A percentile compares a stretch with the other conserved stretches of the same genome.
phyloP scores from a whole-genome alignment of 2,329 filamentous ascomycete species.

The Aspergillus sp. region DNA sequence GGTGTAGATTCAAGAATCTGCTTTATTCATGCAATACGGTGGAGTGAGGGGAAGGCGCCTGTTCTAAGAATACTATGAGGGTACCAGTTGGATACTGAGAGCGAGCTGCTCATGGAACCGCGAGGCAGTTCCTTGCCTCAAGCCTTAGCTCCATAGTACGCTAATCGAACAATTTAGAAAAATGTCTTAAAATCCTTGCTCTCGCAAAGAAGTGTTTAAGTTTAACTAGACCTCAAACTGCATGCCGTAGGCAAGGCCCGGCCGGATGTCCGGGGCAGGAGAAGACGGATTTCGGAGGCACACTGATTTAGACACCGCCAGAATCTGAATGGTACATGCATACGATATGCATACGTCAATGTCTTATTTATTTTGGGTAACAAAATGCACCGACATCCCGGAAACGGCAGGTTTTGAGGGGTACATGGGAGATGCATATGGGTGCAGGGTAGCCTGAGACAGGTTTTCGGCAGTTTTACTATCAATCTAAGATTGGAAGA shows the following conservation, averaged over 20 bases:
- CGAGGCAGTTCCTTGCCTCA: not conserved
- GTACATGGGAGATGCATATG: not conserved
- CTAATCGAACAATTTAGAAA: too few species aligned
- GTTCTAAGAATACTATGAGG: not conserved
- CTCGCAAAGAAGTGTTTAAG: not conserved
- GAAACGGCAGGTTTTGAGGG: not conserved
- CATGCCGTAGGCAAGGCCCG: not conserved
- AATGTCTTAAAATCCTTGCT: too few species aligned
- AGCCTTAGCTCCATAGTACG: not conserved
- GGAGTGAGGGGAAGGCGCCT: not conserved
- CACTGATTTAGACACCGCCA: not conserved
- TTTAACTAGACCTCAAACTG: not conserved
- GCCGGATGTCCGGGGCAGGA: not conserved
- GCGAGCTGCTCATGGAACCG: too few species aligned
- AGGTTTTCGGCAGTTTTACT: not conserved
- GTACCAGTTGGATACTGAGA: too few species aligned
- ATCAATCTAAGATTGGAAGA: not conserved
- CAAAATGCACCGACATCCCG: not conserved
- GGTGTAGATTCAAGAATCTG: slow-evolving; percentile 15
- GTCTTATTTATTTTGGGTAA: not conserved
- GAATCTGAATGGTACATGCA: not conserved
- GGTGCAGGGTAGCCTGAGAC: not conserved
- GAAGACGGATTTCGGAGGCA: not conserved
- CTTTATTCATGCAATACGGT: not conserved
- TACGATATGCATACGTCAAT: not conserved